Percentiles rank a stretch among this genome's conserved stretches.
Conservation (phyloP, 2,329 filamentous ascomycete species). For the Aureobasidium sp. region DNA sequence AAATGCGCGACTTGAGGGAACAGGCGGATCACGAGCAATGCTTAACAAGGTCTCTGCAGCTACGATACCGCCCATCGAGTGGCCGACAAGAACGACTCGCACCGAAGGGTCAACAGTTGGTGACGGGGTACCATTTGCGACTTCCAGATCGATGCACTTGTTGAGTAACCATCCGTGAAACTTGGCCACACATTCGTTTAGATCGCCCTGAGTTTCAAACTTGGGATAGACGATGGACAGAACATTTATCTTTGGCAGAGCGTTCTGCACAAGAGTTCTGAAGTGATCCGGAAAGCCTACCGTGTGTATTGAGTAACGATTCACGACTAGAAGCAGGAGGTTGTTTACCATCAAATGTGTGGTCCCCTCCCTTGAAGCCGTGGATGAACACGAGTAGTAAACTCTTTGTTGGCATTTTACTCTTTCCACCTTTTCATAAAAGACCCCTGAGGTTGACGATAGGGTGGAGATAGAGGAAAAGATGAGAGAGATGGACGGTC, state of each 20-base stretch:
- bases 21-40: slow-evolving; percentile 57
- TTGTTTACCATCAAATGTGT: slow-evolving; percentile 55
- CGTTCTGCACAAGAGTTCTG: slow-evolving; percentile 51
- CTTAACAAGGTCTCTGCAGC: slow-evolving; percentile 79
- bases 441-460: not conserved
- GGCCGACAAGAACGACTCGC: slow-evolving; percentile 70
- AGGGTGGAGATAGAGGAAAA: not conserved
- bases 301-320: not conserved
- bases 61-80: slow-evolving; percentile 88
- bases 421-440: not conserved
- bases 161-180: slow-evolving; percentile 82
- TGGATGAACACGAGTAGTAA: slow-evolving; percentile 77
- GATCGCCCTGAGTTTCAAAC: slow-evolving; percentile 73
- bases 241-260: slow-evolving; percentile 61
- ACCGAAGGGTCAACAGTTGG: slow-evolving; percentile 83
- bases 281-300: slow-evolving; percentile 60
- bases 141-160: slow-evolving; percentile 90
- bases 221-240: slow-evolving; percentile 64
- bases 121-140: slow-evolving; percentile 66
- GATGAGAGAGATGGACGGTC: not conserved
- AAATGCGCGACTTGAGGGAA: slow-evolving; percentile 22
- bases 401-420: slow-evolving; percentile 45
- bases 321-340: not conserved
- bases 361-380: slow-evolving; percentile 78
- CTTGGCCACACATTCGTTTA: slow-evolving; percentile 58